These are phyloP conservation scores for Aspergillus versicolor DNA, from an alignment of 2,329 filamentous ascomycete species.

Conservation along the genomic window DNA sequence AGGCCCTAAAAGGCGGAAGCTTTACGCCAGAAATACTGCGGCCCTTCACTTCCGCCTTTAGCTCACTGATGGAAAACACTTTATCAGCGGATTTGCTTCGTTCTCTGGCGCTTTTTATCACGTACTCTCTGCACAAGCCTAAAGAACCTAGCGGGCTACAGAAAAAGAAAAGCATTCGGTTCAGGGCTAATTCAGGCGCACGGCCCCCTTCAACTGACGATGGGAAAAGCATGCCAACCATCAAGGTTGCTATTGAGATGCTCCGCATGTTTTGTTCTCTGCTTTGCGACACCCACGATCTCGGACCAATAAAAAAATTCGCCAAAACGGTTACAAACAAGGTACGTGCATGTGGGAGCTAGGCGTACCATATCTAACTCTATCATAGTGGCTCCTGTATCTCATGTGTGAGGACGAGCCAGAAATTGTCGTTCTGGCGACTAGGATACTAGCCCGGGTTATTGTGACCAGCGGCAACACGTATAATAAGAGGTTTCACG, in stretches of 20 bases:
- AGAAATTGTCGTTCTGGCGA: constrained; percentile 75
- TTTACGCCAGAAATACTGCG: constrained; percentile 70
- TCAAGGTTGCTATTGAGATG: constrained; percentile 71
- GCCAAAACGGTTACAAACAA: constrained; percentile 94
- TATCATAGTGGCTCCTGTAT: constrained; percentile 78
- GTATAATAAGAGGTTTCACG: constrained; percentile 82
- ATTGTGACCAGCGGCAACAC: constrained; percentile 76
- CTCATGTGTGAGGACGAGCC: constrained; percentile 83
- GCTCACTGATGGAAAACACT: constrained; percentile 74
- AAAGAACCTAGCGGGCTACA: constrained; percentile 43
- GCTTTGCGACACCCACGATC: constrained; percentile 70
- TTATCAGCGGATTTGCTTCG: constrained; percentile 82
- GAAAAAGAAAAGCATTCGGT: constrained; percentile 47
- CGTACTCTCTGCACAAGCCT: constrained; percentile 77
- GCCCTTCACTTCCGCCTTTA: constrained; percentile 76
- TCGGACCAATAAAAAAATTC: constrained; percentile 76
- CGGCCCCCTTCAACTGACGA: constrained; percentile 35
- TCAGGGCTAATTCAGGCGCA: constrained; percentile 30
- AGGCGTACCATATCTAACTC: constrained; percentile 4
- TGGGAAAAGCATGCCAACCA: constrained; percentile 52
- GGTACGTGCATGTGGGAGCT: constrained; percentile 48
- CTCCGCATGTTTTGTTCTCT: constrained; percentile 75
- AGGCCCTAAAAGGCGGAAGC: constrained; percentile 83
- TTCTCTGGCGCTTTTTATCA: constrained; percentile 86
- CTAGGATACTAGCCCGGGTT: constrained; percentile 79